Evolutionary conservation across 2,329 filamentous ascomycete genomes (phyloP), one percentile per base, ranked within the genome.

Genomic region (Neocucurbitaria cava): DNA sequence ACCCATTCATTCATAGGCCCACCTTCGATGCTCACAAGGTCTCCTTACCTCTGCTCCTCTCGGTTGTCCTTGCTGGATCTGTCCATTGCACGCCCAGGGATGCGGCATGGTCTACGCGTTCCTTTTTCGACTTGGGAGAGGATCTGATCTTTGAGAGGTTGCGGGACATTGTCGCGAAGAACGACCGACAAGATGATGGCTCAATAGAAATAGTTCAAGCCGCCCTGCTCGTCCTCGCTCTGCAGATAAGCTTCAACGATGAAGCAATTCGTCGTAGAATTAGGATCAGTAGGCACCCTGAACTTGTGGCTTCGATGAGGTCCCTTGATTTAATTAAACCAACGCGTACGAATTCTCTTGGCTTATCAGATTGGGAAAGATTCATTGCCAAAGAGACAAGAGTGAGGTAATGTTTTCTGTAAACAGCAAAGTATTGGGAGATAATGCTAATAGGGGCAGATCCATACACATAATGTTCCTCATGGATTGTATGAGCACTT

Each of bases 1-100:
- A 75, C 49, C 65, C 78, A 0, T 76, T 82, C 24, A 61, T 82
- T 4, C 78, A 81, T 57, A 56, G 63, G 8, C 72, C 76, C 5
- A 74, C 77, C 0, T 81, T 81, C 47, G 69, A 78, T 49, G 67
- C 75, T 2, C 71, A 78, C 13, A 68, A 66, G 1, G 70, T 71
- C 3, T 64, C 76, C 2, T 56, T 76, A 26, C 69, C 75, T 1
- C 62, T 82, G 5, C 65, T 82, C 4, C 69, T 77, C 1, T 69
- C 75, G 1, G 63, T 82, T 5, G 64, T 74, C 0, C 74, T 81
- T 46, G 76, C 79, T 64, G 80, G 79, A 4, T 51, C 56, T 1
- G 36, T 56, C 8, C 40, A 49, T 11, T 51, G 39, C 9, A 26
- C 49, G 4, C 58, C 58, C 9, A 46, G 21, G 20, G 61, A 64